phyloP scores from a whole-genome alignment of 2,329 filamentous ascomycete species.

The Paraphoma sp. region DNA sequence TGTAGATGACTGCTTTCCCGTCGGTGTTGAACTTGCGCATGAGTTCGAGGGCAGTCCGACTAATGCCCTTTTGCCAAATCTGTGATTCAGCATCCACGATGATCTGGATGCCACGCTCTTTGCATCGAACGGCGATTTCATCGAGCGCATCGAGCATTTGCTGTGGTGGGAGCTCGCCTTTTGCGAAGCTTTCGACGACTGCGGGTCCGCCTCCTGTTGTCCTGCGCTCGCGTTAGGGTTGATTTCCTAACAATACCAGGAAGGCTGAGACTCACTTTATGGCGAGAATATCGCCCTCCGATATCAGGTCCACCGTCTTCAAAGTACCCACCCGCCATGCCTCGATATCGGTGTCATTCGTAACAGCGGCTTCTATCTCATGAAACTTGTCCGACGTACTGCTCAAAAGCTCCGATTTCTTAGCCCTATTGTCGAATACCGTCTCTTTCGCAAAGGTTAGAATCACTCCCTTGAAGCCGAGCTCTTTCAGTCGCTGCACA shows the following conservation, averaged over 20 bases:
- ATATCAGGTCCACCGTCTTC: constrained; percentile 38
- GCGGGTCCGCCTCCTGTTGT: constrained; percentile 53
- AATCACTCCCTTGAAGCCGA: constrained; percentile 82
- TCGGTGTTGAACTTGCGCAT: constrained; percentile 60
- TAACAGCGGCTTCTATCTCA: constrained; percentile 2
- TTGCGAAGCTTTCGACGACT: constrained; percentile 50
- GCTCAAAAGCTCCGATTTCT: constrained; percentile 16
- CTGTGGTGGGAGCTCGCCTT: constrained; percentile 43
- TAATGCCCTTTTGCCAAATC: constrained; percentile 51
- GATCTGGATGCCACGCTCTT: constrained; percentile 50
- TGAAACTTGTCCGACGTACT: constrained; percentile 18
- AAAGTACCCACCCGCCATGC: constrained; percentile 37
- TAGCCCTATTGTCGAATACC: constrained; percentile 49
- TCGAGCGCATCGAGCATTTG: constrained; percentile 54
- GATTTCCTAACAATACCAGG: neutral
- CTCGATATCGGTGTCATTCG: constrained; percentile 44
- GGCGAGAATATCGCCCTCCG: constrained; percentile 39
- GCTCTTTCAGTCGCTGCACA: constrained; percentile 71
- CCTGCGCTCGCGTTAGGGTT: constrained; percentile 32
- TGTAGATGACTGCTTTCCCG: constrained; percentile 68
- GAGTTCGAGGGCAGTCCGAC: constrained; percentile 63
- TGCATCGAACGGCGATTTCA: constrained; percentile 50
- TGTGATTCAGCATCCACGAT: constrained; percentile 58
- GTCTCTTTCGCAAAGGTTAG: constrained; percentile 81
- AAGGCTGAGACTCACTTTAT: constrained; percentile 28